Evolutionary conservation across 495 filamentous ascomycete genomes (phyloP), one percentile per base, ranked within the genome.

Genomic region (Neurospora sp.): DNA sequence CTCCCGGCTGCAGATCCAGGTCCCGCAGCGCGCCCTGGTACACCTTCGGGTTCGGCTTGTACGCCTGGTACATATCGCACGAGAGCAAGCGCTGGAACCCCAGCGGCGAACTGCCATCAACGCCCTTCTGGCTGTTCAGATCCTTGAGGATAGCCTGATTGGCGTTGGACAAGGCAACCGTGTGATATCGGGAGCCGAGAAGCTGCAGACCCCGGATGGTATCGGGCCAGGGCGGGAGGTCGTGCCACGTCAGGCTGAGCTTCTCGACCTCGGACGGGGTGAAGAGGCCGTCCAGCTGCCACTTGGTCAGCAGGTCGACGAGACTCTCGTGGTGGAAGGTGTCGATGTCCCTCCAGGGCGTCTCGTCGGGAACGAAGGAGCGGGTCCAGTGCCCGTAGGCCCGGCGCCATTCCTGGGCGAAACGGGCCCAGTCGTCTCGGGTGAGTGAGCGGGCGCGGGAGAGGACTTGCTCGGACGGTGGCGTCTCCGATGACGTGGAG

Each of bases 151-250:
- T 84, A 9, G 83, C 80, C 12, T 87, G 75, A 80, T 94, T 95
- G 68, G 91, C 92, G 77, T 96, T 95, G 18, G 90, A 91, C 40
- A 95, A 83, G 1, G 90, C 93, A 69, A 85, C 85, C 0, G 89
- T 92, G 38, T 81, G 80, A 79, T 88, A 90, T 31, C 81, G 81
- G 0, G 75, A 81, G 69, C 87, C 89, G 42, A 94, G 82, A 53
- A 80, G 79, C 12, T 78, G 75, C 35, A 95, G 78, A 3, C 91
- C 92, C 0, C 66, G 69, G 6, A 83, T 81, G 40, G 88, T 87
- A 77, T 95, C 92, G 1, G 85, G 72, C 92, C 92, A 94, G 2
- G 91, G 90, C 38, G 84, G 83, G 0, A 96, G 88, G 22, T 80
- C 82, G 76, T 95, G 93, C 93, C 92, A 95, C 73, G 87, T 79